phyloP scores from a whole-genome alignment of 768 basidiomycete genomes.

The Naematelia encephala region DNA sequence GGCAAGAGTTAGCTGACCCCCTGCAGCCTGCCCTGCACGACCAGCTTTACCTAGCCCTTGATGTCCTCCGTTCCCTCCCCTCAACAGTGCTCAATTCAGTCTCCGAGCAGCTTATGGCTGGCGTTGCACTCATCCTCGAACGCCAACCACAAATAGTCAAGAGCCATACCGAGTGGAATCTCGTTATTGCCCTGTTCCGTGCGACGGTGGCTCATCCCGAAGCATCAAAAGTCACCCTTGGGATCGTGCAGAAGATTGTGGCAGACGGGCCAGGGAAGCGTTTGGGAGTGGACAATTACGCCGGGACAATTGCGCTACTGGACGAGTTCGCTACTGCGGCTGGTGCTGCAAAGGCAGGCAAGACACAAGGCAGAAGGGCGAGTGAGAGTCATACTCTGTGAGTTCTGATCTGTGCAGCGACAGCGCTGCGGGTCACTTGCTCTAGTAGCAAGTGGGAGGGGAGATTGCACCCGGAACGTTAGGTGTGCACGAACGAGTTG shows the following conservation, averaged over 20 bases:
- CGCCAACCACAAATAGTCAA: conserved; percentile 72
- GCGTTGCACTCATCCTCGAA: conserved; percentile 73
- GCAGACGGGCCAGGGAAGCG: conserved; percentile 53
- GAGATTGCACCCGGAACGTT: no score
- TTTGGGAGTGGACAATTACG: conserved; percentile 74
- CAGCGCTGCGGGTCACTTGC: no score
- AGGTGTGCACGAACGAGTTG: no score
- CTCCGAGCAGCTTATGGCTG: conserved; percentile 83
- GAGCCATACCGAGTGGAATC: conserved; percentile 93
- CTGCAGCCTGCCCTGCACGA: conserved; percentile 74
- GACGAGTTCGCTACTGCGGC: conserved; percentile 82
- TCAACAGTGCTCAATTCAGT: conserved; percentile 72
- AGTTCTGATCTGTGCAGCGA: conserved; percentile 9
- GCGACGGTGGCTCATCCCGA: conserved; percentile 81
- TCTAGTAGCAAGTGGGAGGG: no score
- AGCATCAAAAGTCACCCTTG: conserved; percentile 79
- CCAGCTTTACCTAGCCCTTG: conserved; percentile 90
- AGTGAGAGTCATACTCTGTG: conserved; percentile 30
- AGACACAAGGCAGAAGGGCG: conserved; percentile 57
- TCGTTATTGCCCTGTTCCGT: conserved; percentile 81
- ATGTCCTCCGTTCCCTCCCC: conserved; percentile 78
- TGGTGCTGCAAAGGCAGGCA: conserved; percentile 58
- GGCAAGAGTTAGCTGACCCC: background rate
- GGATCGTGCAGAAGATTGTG: conserved; percentile 66
- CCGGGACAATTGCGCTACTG: conserved; percentile 71